Evolutionary conservation across 345 rosid species (phyloP), one percentile per base, ranked within the genome.

Genomic region (Adansonia digitata): DNA sequence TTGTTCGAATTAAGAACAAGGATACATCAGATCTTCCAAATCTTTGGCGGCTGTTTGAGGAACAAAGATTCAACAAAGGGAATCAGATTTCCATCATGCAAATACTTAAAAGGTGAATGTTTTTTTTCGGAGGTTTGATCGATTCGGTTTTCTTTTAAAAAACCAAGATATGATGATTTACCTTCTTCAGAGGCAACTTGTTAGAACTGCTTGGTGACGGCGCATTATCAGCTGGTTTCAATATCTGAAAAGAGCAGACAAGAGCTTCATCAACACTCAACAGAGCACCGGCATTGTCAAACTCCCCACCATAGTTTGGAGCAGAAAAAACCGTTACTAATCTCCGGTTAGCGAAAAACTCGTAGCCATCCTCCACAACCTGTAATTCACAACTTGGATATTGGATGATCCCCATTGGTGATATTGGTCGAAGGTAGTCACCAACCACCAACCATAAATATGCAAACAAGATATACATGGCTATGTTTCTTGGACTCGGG

Each of bases 291-390:
- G 94, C 99, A 81, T 96, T 93, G 83, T 96, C 98, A 78, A 96
- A 96, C 82, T 96, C 99, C 51, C 99, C 99, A 12, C 98, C 99
- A 76, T 96, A 96, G 88, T 96, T 96, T 69, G 99, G 97, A 66
- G 99, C 99, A 13, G 99, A 93, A 83, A 96, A 96, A 71, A 96
- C 92, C 0, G 97, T 96, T 51, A 96, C 99, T 79, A 96, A 81
- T 77, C 86, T 88, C 81, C 97, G 80, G 72, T 86, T 87, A 0
- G 97, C 98, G 13, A 96, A 96, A 74, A 96, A 96, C 86, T 93
- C 98, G 1, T 96, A 93, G 7, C 99, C 98, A 45, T 93, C 99
- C 82, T 96, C 99, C 81, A 96, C 99, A 64, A 93, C 98, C 99
- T 96, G 86, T 72, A 80, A 75, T 69, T 76, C 39, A 15, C 5